A percentile compares a stretch with the other conserved stretches of the same genome.
Evolutionary conservation across 2,329 filamentous ascomycete genomes (phyloP).

Genomic region (Monilinia polystroma): DNA sequence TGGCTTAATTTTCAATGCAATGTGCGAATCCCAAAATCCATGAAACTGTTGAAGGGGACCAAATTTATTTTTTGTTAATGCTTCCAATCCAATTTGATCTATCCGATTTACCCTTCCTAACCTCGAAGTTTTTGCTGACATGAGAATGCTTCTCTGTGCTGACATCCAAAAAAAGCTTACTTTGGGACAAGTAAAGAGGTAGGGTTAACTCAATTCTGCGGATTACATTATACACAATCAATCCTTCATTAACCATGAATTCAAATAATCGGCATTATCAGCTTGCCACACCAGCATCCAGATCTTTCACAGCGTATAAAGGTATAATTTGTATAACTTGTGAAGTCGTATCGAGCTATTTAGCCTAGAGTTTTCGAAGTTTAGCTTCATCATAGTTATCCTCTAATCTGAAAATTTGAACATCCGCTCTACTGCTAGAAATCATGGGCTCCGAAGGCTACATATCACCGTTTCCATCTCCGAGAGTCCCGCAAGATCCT

Average conservation of each 20-base stretch:
- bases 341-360: not conserved
- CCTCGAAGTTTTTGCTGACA: slow-evolving; percentile 11
- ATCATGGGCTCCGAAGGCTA: not conserved
- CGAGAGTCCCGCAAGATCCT: slow-evolving; percentile 22
- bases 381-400: not conserved
- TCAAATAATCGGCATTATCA: not conserved
- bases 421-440: not conserved
- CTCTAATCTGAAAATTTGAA: not conserved
- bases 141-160: slow-evolving; percentile 7
- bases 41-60: not conserved
- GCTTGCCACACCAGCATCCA: slow-evolving; percentile 5
- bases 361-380: not conserved
- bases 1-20: not conserved
- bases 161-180: slow-evolving; percentile 16
- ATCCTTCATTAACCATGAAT: slow-evolving; percentile 2
- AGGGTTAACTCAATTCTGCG: not conserved
- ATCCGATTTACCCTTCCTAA: not conserved
- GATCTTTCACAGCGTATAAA: not conserved
- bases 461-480: not conserved
- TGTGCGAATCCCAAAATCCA: not conserved
- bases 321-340: not conserved
- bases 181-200: not conserved
- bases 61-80: too few species aligned
- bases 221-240: not conserved
- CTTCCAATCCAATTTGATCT: not conserved